A percentile compares a stretch with the other conserved stretches of the same genome.
These are phyloP conservation scores for Angophora floribunda DNA, from an alignment of 345 rosid species.

Conservation along the genomic window DNA sequence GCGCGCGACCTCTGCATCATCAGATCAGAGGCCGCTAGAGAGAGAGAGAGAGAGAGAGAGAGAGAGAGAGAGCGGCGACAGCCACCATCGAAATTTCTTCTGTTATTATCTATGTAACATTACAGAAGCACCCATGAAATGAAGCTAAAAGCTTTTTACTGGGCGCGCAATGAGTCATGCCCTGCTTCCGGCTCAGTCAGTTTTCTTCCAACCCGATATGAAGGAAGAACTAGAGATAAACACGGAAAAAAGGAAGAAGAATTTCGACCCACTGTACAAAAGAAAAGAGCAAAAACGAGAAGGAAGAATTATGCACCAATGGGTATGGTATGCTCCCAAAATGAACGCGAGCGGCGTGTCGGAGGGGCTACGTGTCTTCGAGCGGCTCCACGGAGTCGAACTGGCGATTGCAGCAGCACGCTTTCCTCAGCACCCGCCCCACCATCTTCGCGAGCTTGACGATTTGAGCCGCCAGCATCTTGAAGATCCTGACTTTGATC, in stretches of 20 bases:
- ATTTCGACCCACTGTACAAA: neutral
- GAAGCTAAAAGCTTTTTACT: neutral
- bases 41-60: neutral
- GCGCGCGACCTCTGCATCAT: neutral
- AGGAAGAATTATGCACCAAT: neutral
- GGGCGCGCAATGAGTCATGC: neutral
- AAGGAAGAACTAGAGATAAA: neutral
- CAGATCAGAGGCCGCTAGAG: neutral
- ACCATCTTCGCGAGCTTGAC: neutral
- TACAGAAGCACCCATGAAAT: neutral
- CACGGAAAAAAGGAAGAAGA: neutral
- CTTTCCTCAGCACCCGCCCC: neutral
- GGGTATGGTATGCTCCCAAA: neutral
- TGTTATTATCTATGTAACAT: neutral
- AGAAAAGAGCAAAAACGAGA: neutral
- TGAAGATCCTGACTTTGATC: conserved; percentile 2
- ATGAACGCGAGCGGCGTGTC: neutral
- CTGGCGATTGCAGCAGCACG: neutral
- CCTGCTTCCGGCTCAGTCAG: neutral
- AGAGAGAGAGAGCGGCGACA: neutral
- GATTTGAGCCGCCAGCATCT: neutral
- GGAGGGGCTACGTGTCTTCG: neutral
- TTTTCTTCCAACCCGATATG: neutral
- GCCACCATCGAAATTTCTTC: neutral
- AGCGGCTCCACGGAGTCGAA: neutral